Evolutionary conservation across 31 red algal species (phyloP).

Genomic region (Asparagopsis taxiformis): DNA sequence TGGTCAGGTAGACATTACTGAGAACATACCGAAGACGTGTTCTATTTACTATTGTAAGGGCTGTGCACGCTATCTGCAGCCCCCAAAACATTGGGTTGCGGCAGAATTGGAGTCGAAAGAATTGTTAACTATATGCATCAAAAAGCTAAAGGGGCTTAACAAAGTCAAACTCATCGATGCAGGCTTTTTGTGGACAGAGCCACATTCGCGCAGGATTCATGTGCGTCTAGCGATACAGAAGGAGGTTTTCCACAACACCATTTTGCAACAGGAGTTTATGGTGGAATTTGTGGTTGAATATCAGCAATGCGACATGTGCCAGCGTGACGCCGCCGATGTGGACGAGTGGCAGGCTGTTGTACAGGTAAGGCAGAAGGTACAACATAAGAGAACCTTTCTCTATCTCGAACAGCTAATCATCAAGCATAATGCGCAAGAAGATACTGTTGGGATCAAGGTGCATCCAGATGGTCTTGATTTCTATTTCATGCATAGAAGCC

Average conservation of each 20-base stretch:
- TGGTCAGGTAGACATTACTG: constrained; percentile 91
- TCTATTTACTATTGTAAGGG: constrained; percentile 95
- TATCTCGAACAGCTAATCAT: constrained; percentile 99
- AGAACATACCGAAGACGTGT: constrained; percentile 92
- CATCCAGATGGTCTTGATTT: constrained; percentile 97
- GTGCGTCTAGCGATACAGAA: constrained; percentile 94
- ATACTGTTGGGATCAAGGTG: constrained; percentile 90
- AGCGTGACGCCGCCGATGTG: constrained; percentile 95
- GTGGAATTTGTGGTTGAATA: constrained; percentile 96
- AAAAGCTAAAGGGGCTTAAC: constrained; percentile 85
- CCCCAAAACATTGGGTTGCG: constrained; percentile 91
- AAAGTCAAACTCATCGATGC: constrained; percentile 98
- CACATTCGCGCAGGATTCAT: constrained; percentile 94
- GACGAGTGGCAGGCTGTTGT: constrained; percentile 99
- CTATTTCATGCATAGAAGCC: constrained; percentile 90
- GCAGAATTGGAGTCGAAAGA: constrained; percentile 97
- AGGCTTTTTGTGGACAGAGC: constrained; percentile 99
- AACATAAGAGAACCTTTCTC: constrained; percentile 96
- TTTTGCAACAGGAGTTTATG: constrained; percentile 95
- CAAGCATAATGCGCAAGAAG: constrained; percentile 95
- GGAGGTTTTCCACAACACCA: constrained; percentile 91
- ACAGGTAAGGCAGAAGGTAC: constrained; percentile 94
- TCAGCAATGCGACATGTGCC: constrained; percentile 96
- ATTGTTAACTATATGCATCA: constrained; percentile 87
- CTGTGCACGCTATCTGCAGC: constrained; percentile 91